Evolutionary conservation across 2,329 filamentous ascomycete species (phyloP), one percentile per base, ranked within the genome.

Genomic region (Colletotrichum tanaceti): DNA sequence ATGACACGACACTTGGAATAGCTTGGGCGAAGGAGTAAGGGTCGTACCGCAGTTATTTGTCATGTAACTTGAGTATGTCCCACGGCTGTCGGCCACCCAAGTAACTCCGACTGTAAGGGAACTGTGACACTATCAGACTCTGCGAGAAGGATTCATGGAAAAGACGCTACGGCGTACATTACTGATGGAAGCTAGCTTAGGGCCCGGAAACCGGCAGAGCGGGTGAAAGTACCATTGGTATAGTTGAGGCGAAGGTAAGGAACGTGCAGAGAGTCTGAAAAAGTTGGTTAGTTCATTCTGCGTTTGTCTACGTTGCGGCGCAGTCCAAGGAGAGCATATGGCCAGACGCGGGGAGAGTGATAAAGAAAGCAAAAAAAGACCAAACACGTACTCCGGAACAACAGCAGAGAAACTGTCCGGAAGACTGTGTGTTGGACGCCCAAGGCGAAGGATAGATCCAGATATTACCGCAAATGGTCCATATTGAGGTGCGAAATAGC

Each of bases 11-110:
- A 28, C 28, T 28, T 28, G 28, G 28, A 28, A 28, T 28, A 6
- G n/a, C n/a, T n/a, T n/a, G n/a, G n/a, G n/a, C n/a, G n/a, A n/a
- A n/a, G n/a, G n/a, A n/a, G 22, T 32, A 41, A 28, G 20, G 22
- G 13, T 41, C 52, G 4, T 55, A 59, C 57, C 57, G 24, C n/a
- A n/a, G n/a, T n/a, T 59, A 59, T 49, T 38, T 49, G 18, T 59
- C 57, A 28, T 59, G 57, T 0, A 59, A 43, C 18, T 47, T 22
- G 14, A 59, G 57, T 3, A 47, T 38, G 16, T 49, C 43, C 18
- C 35, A 59, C 10, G 57, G 57, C 44, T 59, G 57, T 4, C 57
- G 43, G 16, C 57, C 57, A 11, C 57, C 44, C 18, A 59, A 9
- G 22, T 47, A 59, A 22, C 44, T 49, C 20, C 24, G 22, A 22